These are phyloP conservation scores for Acrocalymma vagum DNA, from an alignment of 2,329 filamentous ascomycete species.

Conservation along the genomic window DNA sequence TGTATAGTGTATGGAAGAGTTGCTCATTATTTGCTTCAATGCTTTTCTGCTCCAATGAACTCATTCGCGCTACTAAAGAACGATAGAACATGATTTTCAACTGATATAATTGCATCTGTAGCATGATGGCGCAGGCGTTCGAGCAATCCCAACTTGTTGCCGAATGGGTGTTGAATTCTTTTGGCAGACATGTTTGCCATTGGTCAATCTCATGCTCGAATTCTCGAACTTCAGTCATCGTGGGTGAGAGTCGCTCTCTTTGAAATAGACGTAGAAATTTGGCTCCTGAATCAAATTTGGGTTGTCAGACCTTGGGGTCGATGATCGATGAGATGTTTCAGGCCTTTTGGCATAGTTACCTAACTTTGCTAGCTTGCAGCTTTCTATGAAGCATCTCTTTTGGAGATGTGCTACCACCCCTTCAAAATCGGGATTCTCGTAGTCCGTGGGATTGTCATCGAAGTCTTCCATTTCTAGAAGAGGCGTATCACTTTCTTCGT, in stretches of 20 bases:
- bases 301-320: background rate
- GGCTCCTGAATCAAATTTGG: background rate
- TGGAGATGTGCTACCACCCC: background rate
- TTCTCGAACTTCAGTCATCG: background rate
- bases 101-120: background rate
- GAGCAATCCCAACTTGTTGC: no score
- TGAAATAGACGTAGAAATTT: slow-evolving; percentile 2
- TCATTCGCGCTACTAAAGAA: no score
- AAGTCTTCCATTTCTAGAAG: slow-evolving; percentile 1
- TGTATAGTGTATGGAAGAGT: no score
- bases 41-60: no score
- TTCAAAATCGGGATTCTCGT: background rate
- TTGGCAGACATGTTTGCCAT: no score
- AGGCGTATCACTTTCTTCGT: slow-evolving; percentile 4
- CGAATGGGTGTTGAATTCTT: no score
- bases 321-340: background rate
- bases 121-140: background rate
- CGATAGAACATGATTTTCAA: slow-evolving; percentile 1
- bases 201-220: no score
- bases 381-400: slow-evolving; percentile 1
- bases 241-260: background rate
- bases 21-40: no score
- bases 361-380: background rate
- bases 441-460: background rate
- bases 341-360: slow-evolving; percentile 1